A percentile compares a stretch with the other conserved stretches of the same genome.
Evolutionary conservation across 2,329 filamentous ascomycete species (phyloP).

Genomic region (Sporothrix schenckii): DNA sequence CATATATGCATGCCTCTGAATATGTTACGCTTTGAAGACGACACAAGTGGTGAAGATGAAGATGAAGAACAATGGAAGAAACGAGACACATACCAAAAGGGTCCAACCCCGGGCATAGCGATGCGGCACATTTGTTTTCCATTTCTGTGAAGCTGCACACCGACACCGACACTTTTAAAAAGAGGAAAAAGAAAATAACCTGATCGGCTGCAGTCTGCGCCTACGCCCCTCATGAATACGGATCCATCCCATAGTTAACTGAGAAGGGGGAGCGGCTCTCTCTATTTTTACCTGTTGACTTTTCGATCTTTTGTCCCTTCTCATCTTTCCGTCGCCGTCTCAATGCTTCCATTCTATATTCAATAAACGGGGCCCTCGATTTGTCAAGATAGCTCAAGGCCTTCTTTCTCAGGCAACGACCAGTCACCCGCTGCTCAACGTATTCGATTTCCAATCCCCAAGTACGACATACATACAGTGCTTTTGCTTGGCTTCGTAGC

Average conservation of each 20-base stretch:
- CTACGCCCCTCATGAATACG: background rate
- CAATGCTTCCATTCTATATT: background rate
- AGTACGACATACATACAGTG: background rate
- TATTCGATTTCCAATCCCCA: background rate
- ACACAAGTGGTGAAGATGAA: background rate
- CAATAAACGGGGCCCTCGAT: background rate
- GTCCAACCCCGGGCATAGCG: background rate
- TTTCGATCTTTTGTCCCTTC: background rate
- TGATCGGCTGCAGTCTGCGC: background rate
- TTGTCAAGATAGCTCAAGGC: background rate
- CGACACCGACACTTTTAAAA: constrained; percentile 20
- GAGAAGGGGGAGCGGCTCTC: background rate
- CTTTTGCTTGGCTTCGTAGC: too few species aligned
- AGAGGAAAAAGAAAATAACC: background rate
- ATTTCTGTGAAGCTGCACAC: background rate
- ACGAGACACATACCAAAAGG: background rate
- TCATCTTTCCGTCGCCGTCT: background rate
- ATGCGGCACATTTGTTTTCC: background rate
- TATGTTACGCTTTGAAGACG: background rate
- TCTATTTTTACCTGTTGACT: background rate
- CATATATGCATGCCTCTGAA: background rate
- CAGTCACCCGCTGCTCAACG: background rate
- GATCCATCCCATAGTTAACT: background rate
- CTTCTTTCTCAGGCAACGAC: background rate
- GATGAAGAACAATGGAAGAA: background rate